Evolutionary conservation across 768 basidiomycete genomes (phyloP), one percentile per base, ranked within the genome.

Genomic region (Tulasnella sp.): DNA sequence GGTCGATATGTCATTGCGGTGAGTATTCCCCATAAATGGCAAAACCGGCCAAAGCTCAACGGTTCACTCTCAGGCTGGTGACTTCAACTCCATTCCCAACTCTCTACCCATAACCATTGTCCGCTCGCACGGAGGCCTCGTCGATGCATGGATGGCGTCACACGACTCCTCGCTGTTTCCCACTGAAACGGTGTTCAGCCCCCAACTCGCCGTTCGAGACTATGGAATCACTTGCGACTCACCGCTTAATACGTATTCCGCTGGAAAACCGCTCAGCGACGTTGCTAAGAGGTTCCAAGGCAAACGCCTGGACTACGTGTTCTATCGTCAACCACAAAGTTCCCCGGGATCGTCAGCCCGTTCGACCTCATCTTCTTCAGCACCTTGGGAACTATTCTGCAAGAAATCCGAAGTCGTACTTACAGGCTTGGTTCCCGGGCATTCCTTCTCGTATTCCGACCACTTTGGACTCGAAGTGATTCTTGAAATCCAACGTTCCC

Each of bases 141-240:
- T 79, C 32, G 97, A 99, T 79, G 86, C 93, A 0, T 98, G 93
- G 90, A 80, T 82, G 17, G 82, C 83, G 59, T 85, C 89, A 1
- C 92, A 95, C 79, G 83, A 80, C 3, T 59, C 64, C 16, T 75
- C 79, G 22, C 71, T 35, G 70, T 71, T 7, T 72, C 74, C 32
- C 39, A 73, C 76, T 35, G 64, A 73, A 76, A 72, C 74, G 69
- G 37, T 73, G 76, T 9, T 72, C 72, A 62, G 72, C 8, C 85
- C 91, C 59, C 77, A 83, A 32, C 87, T 90, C 71, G 90, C 92
- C 9, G 78, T 94, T 62, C 80, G 82, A 37, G 81, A 83, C 69
- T 88, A 87, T 74, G 96, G 96, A 16, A 87, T 98, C 75, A 97
- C 96, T 1, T 92, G 92, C 22, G 96, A 98, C 81, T 96, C 95